phyloP scores from a whole-genome alignment of 2,329 filamentous ascomycete species.

The Claviceps cyperi region DNA sequence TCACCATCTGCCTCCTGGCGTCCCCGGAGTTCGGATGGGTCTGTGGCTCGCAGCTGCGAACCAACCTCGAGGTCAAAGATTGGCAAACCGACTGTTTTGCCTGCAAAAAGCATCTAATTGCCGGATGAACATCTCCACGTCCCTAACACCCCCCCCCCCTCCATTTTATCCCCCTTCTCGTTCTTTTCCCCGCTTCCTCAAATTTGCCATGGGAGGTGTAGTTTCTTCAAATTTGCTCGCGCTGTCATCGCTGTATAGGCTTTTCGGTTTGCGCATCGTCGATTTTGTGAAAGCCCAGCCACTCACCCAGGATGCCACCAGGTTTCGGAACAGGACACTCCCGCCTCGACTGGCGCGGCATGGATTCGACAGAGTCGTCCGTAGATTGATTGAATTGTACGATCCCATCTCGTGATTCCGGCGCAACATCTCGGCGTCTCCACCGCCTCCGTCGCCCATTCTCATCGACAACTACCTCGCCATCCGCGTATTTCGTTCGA shows the following conservation, averaged over 20 bases:
- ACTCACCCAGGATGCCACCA: constrained; percentile 57
- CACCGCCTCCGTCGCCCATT: constrained; percentile 30
- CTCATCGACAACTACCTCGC: constrained; percentile 33
- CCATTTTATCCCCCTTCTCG: neutral
- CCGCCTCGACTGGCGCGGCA: constrained; percentile 35
- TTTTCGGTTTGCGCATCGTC: constrained; percentile 11
- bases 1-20: neutral
- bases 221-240: neutral
- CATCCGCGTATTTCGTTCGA: constrained; percentile 60
- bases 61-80: neutral
- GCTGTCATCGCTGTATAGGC: constrained; percentile 12
- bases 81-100: neutral
- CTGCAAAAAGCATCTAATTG: neutral
- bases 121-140: neutral
- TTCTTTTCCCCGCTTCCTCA: neutral
- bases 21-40: neutral
- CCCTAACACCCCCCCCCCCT: too few species aligned
- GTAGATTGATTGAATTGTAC: constrained; percentile 31
- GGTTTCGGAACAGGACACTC: constrained; percentile 94
- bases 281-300: constrained; percentile 51
- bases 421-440: constrained; percentile 21
- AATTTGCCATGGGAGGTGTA: neutral
- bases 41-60: neutral
- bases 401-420: constrained; percentile 30
- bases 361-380: constrained; percentile 20